Base-by-base conservation (phyloP, 2,329 filamentous ascomycete genomes). In the Epichloe elymi region DNA sequence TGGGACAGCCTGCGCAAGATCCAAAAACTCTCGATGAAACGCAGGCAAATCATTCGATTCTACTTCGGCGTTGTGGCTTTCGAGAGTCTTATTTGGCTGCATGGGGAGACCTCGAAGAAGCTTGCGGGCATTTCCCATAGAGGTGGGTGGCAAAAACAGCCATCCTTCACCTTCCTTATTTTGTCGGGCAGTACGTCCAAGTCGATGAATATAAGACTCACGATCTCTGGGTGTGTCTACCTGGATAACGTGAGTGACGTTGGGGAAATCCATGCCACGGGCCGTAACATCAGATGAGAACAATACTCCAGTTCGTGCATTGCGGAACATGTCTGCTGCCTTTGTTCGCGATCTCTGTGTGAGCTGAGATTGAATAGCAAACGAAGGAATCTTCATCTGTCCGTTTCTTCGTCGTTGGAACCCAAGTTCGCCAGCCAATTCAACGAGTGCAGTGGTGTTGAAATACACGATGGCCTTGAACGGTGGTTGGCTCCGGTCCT, bases 381-480 rank as follows among this genome's bases (percentile, higher is more conserved):
- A 70, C 49, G 71, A 57, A 10, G 58, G 56, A 11, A 58, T 45
- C 40, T 53, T 57, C 50, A 68, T 56, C 12, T 79, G 59, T 20
- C 71, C 69, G 51, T 71, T 67, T 49, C 61, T 53, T 33, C 62
- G 58, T 19, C 59, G 59, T 20, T 66, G 57, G 47, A 81, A 69
- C 35, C 72, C 70, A 20, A 84, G 68, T 15, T 76, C 71, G 19
- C 75, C 70, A 20, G 80, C 80, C 46, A 89, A 71, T 52, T 82
- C 74, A 43, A 89, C 86, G 56, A 85, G 76, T 23, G 79, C 78
- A 1, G 86, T 94, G 20, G 85, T 88, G 60, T 86, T 86, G 65
- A 91, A 85, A 71, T 95, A 98, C 41, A 95, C 73, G 54, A 98
- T 94, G n/a, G 88, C 88, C 75, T 98, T 98, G 78, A 97, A 96